Percentiles rank a stretch among this genome's conserved stretches.
phyloP scores from a whole-genome alignment of 441 rosid genomes.

The Eruca vesicaria region DNA sequence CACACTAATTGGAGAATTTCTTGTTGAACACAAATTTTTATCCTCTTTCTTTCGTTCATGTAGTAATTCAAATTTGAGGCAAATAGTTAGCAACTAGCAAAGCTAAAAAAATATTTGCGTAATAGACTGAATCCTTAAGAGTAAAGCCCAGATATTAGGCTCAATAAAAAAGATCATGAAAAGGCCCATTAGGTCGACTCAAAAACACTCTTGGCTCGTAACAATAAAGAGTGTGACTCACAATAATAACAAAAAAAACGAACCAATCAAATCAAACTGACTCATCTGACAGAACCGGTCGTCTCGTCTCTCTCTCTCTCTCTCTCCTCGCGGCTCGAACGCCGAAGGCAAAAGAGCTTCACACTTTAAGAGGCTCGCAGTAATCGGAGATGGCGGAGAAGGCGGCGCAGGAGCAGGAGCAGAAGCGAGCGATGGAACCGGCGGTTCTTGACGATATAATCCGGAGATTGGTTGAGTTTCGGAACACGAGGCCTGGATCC shows the following conservation, averaged over 20 bases:
- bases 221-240: neutral
- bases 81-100: too few relatives aligned
- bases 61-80: too few relatives aligned
- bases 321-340: conserved; percentile 21
- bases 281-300: conserved; percentile 2
- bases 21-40: too few relatives aligned
- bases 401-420: conserved; percentile 42
- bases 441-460: conserved; percentile 71
- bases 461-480: conserved; percentile 59
- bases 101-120: too few relatives aligned
- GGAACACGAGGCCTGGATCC: conserved; percentile 57
- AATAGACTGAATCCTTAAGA: neutral
- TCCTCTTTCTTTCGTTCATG: too few relatives aligned
- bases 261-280: conserved; percentile 16
- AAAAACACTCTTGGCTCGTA: neutral
- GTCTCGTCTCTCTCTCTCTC: neutral
- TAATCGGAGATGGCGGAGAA: conserved; percentile 33
- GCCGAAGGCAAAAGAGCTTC: conserved; percentile 10
- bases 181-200: conserved; percentile 21
- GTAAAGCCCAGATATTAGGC: neutral
- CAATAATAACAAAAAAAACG: neutral
- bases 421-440: conserved; percentile 44
- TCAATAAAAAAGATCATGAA: neutral
- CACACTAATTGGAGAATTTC: too few relatives aligned
- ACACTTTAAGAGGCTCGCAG: neutral